Conservation (phyloP, 106 monocot genomes). For the Hemerocallis citrina region DNA sequence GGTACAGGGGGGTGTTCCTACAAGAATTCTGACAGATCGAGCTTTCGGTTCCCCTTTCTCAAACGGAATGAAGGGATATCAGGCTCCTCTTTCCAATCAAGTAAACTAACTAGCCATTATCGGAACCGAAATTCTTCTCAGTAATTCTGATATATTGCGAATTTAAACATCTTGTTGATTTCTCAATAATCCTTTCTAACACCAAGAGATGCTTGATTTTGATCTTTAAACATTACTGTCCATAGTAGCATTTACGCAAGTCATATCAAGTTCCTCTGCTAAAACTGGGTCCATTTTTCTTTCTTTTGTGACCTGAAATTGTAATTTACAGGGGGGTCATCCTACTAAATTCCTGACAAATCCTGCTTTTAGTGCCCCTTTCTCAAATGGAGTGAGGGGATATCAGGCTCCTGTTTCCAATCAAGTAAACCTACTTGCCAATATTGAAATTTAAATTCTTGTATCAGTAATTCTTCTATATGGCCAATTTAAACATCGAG, state of each 20-base stretch:
- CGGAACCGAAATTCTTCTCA: constrained; percentile 1
- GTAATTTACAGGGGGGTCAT: constrained; percentile 13
- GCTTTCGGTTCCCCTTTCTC: constrained; percentile 7
- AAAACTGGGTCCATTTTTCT: too few relatives aligned
- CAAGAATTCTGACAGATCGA: constrained; percentile 12
- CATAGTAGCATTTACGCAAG: too few relatives aligned
- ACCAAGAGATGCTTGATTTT: too few relatives aligned
- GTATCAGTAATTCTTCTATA: neutral
- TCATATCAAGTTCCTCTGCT: too few relatives aligned
- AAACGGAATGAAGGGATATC: constrained; percentile 17
- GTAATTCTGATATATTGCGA: neutral
- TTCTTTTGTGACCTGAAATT: neutral
- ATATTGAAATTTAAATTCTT: neutral
- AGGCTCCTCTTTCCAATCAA: constrained; percentile 19
- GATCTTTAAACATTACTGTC: too few relatives aligned
- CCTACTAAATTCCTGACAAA: constrained; percentile 13
- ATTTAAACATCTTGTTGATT: too few relatives aligned
- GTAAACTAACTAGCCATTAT: constrained; percentile 4
- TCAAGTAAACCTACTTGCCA: constrained; percentile 11
- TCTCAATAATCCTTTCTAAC: too few relatives aligned
- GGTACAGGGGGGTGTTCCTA: constrained; percentile 11
- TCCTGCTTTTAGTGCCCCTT: constrained; percentile 4
- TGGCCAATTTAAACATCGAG: neutral
- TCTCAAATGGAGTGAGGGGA: constrained; percentile 16
- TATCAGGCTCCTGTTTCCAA: constrained; percentile 17